Conservation (phyloP, 1,139 yeast genomes). For the Petasospora rhodanensis region DNA sequence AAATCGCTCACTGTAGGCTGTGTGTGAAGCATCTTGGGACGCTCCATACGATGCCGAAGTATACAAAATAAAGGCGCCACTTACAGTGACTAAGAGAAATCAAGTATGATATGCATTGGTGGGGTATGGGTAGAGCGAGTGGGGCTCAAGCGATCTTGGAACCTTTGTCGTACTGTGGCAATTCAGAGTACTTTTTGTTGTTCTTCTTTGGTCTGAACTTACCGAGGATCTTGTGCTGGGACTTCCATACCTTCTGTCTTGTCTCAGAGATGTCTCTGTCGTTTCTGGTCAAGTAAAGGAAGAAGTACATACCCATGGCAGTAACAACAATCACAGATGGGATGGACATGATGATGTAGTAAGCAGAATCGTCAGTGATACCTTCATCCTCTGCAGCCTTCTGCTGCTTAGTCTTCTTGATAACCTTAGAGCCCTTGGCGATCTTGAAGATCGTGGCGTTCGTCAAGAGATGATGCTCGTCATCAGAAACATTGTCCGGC, state of each 20-base stretch:
- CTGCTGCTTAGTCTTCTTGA: conserved; percentile 53
- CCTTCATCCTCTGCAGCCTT: conserved; percentile 52
- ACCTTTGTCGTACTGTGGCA: conserved; percentile 31
- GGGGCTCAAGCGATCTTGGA: conserved; percentile 21
- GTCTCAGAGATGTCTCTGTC: conserved; percentile 46
- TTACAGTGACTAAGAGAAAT: neutral
- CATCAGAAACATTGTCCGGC: conserved; percentile 62
- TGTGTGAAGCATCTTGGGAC: neutral
- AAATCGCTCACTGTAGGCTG: neutral
- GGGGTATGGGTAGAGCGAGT: neutral
- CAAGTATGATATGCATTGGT: neutral
- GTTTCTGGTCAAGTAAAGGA: conserved; percentile 49
- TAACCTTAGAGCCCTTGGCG: conserved; percentile 53
- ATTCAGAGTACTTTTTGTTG: conserved; percentile 37
- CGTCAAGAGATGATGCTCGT: conserved; percentile 52
- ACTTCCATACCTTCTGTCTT: conserved; percentile 44
- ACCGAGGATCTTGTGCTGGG: conserved; percentile 43
- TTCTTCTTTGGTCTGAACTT: conserved; percentile 33
- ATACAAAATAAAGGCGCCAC: neutral
- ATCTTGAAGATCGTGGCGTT: conserved; percentile 56
- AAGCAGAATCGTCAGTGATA: conserved; percentile 57
- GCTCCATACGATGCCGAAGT: neutral
- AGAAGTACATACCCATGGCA: conserved; percentile 58
- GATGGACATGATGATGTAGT: conserved; percentile 61
- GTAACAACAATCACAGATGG: conserved; percentile 69